Evolutionary conservation across 1,284 basidiomycete genomes (phyloP).

Genomic region (Cryptococcus sp.): DNA sequence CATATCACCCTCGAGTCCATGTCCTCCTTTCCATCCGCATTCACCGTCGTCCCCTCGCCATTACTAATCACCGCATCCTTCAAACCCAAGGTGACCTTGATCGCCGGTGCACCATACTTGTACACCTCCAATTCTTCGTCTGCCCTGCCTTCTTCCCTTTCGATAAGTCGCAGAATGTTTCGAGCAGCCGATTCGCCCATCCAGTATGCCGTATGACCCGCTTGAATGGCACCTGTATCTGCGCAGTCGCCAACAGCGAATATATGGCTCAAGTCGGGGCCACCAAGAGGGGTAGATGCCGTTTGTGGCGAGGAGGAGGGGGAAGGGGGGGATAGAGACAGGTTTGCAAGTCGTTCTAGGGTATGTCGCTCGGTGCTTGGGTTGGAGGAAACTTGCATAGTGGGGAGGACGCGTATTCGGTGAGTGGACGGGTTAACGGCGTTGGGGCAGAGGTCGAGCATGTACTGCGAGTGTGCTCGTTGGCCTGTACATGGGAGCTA

Average conservation of each 20-base stretch:
- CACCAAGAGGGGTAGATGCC: slow-evolving; percentile 9
- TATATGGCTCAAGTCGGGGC: slow-evolving; percentile 32
- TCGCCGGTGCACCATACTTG: slow-evolving; percentile 55
- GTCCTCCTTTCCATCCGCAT: slow-evolving; percentile 51
- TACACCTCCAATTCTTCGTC: slow-evolving; percentile 48
- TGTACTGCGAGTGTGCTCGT: slow-evolving; percentile 60
- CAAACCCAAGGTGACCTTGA: slow-evolving; percentile 65
- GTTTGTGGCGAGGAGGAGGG: slow-evolving; percentile 7
- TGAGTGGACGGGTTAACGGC: slow-evolving; percentile 51
- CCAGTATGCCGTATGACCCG: slow-evolving; percentile 64
- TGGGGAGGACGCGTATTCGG: slow-evolving; percentile 54
- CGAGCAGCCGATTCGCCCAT: slow-evolving; percentile 50
- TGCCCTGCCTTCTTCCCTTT: slow-evolving; percentile 11
- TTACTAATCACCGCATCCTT: slow-evolving; percentile 50
- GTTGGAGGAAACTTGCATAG: slow-evolving; percentile 54
- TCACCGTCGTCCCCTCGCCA: slow-evolving; percentile 50
- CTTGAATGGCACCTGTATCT: slow-evolving; percentile 49
- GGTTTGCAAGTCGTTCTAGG: slow-evolving; percentile 15
- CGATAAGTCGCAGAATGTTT: slow-evolving; percentile 46
- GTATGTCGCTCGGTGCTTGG: slow-evolving; percentile 8
- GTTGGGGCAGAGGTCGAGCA: slow-evolving; percentile 52
- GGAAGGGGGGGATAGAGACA: slow-evolving; percentile 14
- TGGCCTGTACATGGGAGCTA: slow-evolving; percentile 73
- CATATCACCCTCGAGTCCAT: slow-evolving; percentile 52
- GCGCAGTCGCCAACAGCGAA: slow-evolving; percentile 49